A percentile compares a stretch with the other conserved stretches of the same genome.
Evolutionary conservation across 768 basidiomycete genomes (phyloP).

Genomic region (Mycena floridula): DNA sequence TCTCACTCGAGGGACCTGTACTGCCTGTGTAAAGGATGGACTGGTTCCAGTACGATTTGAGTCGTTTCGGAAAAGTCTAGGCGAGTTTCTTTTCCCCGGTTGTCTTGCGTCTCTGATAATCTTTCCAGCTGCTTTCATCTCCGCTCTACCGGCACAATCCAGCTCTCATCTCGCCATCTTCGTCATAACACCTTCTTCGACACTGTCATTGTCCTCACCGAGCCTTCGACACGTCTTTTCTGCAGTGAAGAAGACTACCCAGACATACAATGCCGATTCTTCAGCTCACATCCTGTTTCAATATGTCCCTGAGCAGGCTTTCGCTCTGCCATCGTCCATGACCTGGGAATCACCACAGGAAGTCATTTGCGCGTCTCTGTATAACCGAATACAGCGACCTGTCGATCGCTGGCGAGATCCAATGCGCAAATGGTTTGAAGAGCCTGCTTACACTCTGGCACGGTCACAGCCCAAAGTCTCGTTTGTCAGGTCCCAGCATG

Average conservation of each 20-base stretch:
- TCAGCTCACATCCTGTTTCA: conserved; percentile 58
- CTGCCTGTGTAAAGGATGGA: no score
- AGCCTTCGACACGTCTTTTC: conserved; percentile 65
- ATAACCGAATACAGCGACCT: conserved; percentile 60
- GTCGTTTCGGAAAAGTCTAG: no score
- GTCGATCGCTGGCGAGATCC: conserved; percentile 60
- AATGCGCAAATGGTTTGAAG: conserved; percentile 49
- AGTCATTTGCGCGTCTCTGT: conserved; percentile 51
- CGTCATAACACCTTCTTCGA: conserved; percentile 53
- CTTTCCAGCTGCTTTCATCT: conserved; percentile 41
- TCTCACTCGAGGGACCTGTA: conserved; percentile 28
- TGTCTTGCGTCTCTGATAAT: conserved; percentile 6
- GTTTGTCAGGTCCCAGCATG: conserved; percentile 26
- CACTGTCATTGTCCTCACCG: conserved; percentile 60
- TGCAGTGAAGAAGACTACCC: conserved; percentile 50
- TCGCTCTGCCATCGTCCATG: conserved; percentile 39
- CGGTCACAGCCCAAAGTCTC: conserved; percentile 33
- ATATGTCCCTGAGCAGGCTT: conserved; percentile 62
- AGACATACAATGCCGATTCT: conserved; percentile 36
- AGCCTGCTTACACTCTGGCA: conserved; percentile 60
- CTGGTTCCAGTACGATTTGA: no score
- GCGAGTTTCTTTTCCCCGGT: no score
- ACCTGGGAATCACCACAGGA: no score
- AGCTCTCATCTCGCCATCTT: conserved; percentile 55
- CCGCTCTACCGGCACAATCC: conserved; percentile 29